Evolutionary conservation across 768 basidiomycete genomes (phyloP).

Genomic region (Mycena galericulata): DNA sequence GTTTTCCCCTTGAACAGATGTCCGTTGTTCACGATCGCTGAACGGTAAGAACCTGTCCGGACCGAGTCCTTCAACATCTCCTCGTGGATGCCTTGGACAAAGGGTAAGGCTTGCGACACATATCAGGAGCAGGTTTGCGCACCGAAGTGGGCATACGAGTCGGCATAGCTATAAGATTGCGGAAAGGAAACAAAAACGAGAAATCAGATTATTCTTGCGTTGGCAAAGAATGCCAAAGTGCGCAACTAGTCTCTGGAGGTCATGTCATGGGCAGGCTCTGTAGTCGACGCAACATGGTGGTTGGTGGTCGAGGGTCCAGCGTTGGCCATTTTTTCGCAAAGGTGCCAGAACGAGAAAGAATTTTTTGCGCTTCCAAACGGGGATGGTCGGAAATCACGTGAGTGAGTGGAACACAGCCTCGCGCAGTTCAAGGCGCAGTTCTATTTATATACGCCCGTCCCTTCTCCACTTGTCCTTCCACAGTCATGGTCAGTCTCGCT

Average conservation of each 20-base stretch:
- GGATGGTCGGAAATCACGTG: background rate
- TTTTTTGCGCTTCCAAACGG: slow-evolving; percentile 1
- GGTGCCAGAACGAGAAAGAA: slow-evolving; percentile 14
- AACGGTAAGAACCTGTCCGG: slow-evolving; percentile 94
- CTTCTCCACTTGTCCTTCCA: background rate
- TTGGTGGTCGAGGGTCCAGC: slow-evolving; percentile 43
- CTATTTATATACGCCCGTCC: background rate
- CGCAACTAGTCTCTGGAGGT: slow-evolving; percentile 92
- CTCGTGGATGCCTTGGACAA: slow-evolving; percentile 88
- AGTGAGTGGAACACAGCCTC: too few relatives aligned
- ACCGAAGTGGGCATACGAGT: slow-evolving; percentile 97
- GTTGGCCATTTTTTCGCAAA: slow-evolving; percentile 38
- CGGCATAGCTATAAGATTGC: slow-evolving; percentile 78
- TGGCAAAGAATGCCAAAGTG: slow-evolving; percentile 45
- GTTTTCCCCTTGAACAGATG: slow-evolving; percentile 98
- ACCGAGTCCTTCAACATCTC: slow-evolving; percentile 99
- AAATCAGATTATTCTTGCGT: slow-evolving; percentile 50
- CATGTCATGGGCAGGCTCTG: slow-evolving; percentile 61
- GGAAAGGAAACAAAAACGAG: slow-evolving; percentile 46
- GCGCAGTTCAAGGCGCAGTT: too few relatives aligned
- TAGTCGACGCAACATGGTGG: slow-evolving; percentile 35
- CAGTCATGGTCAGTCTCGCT: slow-evolving; percentile 20
- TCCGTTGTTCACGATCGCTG: slow-evolving; percentile 93
- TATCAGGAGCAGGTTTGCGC: slow-evolving; percentile 37
- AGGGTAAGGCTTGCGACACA: slow-evolving; percentile 4